Conservation (phyloP, 2,329 filamentous ascomycete genomes). For the Penicillium sp. region DNA sequence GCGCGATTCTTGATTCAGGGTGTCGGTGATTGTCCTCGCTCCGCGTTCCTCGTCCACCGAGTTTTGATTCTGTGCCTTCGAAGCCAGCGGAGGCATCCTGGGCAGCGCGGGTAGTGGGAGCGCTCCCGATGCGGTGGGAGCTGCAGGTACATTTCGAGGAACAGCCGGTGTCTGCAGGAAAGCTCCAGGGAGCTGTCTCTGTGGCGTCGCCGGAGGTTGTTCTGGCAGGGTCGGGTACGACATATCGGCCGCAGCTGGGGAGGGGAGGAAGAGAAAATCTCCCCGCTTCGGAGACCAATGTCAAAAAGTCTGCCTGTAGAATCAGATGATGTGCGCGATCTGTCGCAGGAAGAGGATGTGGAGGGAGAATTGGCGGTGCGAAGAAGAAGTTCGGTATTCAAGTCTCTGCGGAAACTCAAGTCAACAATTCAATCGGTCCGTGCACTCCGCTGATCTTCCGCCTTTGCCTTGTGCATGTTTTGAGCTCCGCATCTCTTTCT, state of each 20-base stretch:
- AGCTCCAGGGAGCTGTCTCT: conserved; percentile 39
- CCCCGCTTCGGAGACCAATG: conserved; percentile 7
- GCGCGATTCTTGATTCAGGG: conserved; percentile 66
- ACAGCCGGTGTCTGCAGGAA: conserved; percentile 40
- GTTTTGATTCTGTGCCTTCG: conserved; percentile 45
- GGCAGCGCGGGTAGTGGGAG: conserved; percentile 30
- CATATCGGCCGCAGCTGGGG: conserved; percentile 30
- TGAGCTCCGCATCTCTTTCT: neutral
- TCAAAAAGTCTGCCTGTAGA: conserved; percentile 4
- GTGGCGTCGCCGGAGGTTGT: conserved; percentile 30
- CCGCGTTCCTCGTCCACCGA: conserved; percentile 71
- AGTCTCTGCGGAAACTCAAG: conserved; percentile 19
- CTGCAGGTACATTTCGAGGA: conserved; percentile 28
- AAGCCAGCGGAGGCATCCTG: conserved; percentile 34
- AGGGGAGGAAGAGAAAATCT: conserved; percentile 17
- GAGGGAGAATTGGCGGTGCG: conserved; percentile 3
- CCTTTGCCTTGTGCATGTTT: conserved; percentile 7
- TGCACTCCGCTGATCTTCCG: conserved; percentile 24
- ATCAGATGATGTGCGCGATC: neutral
- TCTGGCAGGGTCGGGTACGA: conserved; percentile 37
- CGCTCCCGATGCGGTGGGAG: conserved; percentile 2
- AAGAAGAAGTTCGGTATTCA: conserved; percentile 11
- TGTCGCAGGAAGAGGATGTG: neutral
- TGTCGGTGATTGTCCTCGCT: conserved; percentile 74
- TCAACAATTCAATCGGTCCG: conserved; percentile 31